These are phyloP conservation scores for Russula virescens DNA, from an alignment of 768 basidiomycete species.

Conservation along the genomic window DNA sequence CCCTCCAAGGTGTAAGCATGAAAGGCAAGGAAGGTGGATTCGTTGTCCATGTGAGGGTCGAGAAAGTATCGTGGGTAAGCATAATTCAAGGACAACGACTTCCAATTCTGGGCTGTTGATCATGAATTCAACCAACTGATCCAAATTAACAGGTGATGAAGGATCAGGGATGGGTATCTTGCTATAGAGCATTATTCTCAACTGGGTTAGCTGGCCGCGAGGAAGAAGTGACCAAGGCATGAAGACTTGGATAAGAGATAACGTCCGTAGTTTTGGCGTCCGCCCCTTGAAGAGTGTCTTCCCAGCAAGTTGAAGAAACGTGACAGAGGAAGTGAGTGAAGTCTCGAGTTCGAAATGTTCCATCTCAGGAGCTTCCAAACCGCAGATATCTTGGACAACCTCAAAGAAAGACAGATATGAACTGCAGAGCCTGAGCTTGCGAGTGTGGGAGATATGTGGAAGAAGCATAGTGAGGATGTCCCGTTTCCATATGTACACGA, in stretches of 20 bases:
- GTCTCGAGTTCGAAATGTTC: constrained; percentile 10
- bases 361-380: not conserved
- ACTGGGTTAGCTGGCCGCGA: not conserved
- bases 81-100: not conserved
- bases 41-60: not conserved
- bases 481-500: too few species aligned
- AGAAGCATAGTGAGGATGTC: too few species aligned
- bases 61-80: not conserved
- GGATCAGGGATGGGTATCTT: not conserved
- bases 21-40: constrained; percentile 7
- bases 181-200: not conserved
- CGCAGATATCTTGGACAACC: not conserved
- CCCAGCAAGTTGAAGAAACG: not conserved
- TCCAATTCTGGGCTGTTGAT: not conserved
- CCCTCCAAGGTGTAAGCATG: too few species aligned
- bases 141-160: not conserved
- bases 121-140: not conserved
- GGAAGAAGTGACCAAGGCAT: constrained; percentile 8
- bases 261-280: constrained; percentile 2
- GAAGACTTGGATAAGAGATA: not conserved
- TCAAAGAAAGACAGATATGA: not conserved
- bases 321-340: too few species aligned
- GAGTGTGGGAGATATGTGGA: constrained; percentile 5
- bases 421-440: constrained; percentile 2
- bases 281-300: not conserved